Conservation (phyloP, 169 alveolate genomes). For the Miamiensis avidus region DNA sequence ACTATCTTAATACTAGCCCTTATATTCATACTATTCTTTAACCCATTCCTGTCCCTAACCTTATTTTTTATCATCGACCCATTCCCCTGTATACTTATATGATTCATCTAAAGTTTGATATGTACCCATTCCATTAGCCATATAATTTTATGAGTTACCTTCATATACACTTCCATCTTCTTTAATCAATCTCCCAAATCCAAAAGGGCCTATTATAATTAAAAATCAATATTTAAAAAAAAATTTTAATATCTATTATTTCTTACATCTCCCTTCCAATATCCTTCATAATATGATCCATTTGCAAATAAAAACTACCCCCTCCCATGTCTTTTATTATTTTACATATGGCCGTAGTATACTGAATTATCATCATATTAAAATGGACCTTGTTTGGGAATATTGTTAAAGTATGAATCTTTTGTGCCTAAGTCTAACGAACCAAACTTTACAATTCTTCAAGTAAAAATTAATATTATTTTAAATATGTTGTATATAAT, state of each 20-base stretch:
- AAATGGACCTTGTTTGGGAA: background rate
- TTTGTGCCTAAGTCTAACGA: background rate
- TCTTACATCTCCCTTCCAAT: background rate
- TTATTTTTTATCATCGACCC: background rate
- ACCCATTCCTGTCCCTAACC: background rate
- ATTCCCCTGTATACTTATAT: background rate
- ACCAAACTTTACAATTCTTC: background rate
- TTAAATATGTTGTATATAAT: too few relatives aligned
- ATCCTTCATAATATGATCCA: background rate
- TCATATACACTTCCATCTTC: background rate
- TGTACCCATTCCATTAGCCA: background rate
- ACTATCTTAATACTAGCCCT: background rate
- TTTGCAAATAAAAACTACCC: background rate
- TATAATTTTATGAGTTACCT: background rate
- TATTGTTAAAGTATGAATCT: background rate
- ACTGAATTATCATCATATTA: background rate
- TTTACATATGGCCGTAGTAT: background rate
- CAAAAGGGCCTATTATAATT: background rate
- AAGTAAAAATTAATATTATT: too few relatives aligned
- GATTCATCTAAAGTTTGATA: background rate
- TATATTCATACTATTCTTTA: background rate
- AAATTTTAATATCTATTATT: too few relatives aligned
- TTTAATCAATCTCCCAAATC: background rate
- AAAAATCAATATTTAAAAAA: too few relatives aligned
- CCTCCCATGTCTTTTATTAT: background rate